A percentile compares a stretch with the other conserved stretches of the same genome.
Conservation (phyloP, 192 early-diverging fungal species). For the Backusella morwellensis region DNA sequence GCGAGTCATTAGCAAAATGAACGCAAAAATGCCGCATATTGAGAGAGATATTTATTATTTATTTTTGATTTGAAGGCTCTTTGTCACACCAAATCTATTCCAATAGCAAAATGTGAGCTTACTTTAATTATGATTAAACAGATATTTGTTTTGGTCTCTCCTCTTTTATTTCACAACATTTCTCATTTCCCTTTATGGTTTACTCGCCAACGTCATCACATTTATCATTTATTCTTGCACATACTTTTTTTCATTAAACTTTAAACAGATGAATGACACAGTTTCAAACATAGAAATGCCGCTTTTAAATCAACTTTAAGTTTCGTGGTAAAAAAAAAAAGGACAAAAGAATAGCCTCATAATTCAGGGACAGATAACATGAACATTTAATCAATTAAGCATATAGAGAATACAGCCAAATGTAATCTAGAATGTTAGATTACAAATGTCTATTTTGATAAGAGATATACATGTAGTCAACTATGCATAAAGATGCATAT, state of each 20-base stretch:
- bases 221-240: neutral
- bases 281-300: neutral
- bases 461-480: neutral
- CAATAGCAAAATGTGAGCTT: conserved; percentile 8
- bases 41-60: neutral
- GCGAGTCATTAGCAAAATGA: neutral
- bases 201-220: neutral
- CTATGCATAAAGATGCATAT: neutral
- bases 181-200: neutral
- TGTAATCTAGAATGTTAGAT: too few relatives aligned
- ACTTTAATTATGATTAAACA: neutral
- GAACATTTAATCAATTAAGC: neutral
- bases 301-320: neutral
- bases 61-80: neutral
- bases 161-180: neutral
- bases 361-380: neutral
- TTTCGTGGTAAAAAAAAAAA: neutral
- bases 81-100: conserved; percentile 1
- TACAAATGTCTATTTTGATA: neutral
- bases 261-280: neutral
- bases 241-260: neutral
- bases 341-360: neutral
- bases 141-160: neutral
- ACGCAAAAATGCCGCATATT: conserved; percentile 5
- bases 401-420: too few relatives aligned